Conservation (phyloP, 208 protist genomes). For the Crithidia sp. region DNA sequence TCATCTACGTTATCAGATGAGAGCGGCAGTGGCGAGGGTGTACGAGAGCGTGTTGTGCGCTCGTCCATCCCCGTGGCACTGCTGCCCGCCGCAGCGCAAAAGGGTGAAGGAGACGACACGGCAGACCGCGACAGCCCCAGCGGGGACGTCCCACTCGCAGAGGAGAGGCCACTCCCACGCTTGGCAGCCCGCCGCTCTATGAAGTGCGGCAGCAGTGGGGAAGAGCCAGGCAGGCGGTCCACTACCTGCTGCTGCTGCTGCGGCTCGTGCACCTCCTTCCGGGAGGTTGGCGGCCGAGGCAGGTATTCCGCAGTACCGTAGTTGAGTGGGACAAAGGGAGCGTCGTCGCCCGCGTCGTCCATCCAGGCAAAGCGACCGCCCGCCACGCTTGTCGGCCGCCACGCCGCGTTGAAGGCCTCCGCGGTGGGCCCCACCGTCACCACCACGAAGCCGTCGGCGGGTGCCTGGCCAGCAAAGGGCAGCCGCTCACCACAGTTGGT, state of each 20-base stretch:
- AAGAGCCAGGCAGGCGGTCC: neutral
- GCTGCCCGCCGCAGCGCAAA: neutral
- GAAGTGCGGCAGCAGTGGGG: neutral
- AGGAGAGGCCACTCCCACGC: neutral
- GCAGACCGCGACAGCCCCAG: neutral
- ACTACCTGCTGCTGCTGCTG: neutral
- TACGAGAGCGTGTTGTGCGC: neutral
- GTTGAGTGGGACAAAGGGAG: conserved; percentile 15
- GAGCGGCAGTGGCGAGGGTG: neutral
- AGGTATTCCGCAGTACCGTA: conserved; percentile 26
- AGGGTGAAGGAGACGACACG: neutral
- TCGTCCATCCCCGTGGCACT: neutral
- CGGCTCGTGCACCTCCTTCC: too few species aligned
- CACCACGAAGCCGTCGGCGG: conserved; percentile 33
- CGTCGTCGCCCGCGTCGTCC: conserved; percentile 7
- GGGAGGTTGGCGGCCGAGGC: neutral
- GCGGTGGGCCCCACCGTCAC: conserved; percentile 24
- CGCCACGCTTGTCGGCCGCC: conserved; percentile 1
- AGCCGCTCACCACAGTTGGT: conserved; percentile 21
- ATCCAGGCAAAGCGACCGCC: neutral
- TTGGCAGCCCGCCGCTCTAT: neutral
- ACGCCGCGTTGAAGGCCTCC: conserved; percentile 15
- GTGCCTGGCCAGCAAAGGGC: conserved; percentile 28
- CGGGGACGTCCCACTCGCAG: neutral
- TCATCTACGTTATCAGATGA: neutral